phyloP scores from a whole-genome alignment of 768 basidiomycete species.

The Russula vinacea region DNA sequence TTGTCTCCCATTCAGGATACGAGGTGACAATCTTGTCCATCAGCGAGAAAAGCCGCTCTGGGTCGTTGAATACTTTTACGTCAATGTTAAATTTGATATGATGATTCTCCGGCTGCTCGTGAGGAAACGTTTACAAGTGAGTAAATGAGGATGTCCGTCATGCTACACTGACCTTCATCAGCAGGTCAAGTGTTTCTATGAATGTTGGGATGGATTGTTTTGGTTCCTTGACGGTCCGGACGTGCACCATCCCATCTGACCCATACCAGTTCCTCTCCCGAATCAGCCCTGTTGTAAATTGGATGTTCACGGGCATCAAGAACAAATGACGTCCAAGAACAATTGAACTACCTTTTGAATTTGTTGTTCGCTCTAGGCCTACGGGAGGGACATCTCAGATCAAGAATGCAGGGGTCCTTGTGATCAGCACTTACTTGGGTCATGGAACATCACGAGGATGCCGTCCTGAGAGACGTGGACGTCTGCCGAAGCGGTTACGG shows the following conservation, averaged over 20 bases:
- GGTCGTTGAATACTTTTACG: slow-evolving; percentile 91
- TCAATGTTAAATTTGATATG: slow-evolving; percentile 85
- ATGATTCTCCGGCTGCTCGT: slow-evolving; percentile 61
- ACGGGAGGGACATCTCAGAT: slow-evolving; percentile 13
- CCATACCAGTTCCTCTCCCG: slow-evolving; percentile 50
- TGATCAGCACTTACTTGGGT: slow-evolving; percentile 55
- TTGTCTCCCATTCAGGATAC: slow-evolving; percentile 68
- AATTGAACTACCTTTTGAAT: slow-evolving; percentile 53
- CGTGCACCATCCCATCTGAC: slow-evolving; percentile 60
- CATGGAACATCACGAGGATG: slow-evolving; percentile 94
- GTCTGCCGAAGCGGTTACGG: slow-evolving; percentile 69
- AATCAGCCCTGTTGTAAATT: slow-evolving; percentile 53
- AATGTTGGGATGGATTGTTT: slow-evolving; percentile 91
- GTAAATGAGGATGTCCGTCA: slow-evolving; percentile 15
- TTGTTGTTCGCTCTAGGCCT: slow-evolving; percentile 80
- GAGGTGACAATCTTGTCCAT: slow-evolving; percentile 67
- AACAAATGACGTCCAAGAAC: neutral
- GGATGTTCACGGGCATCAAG: slow-evolving; percentile 27
- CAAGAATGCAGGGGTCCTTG: neutral
- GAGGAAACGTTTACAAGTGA: slow-evolving; percentile 18
- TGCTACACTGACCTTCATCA: slow-evolving; percentile 61
- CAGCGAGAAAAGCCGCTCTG: slow-evolving; percentile 74
- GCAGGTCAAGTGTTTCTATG: slow-evolving; percentile 69
- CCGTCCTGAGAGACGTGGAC: slow-evolving; percentile 89
- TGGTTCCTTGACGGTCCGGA: slow-evolving; percentile 76